Percentiles rank a stretch among this genome's conserved stretches.
Conservation (phyloP, 306 rosid genomes). For the Vigna radiata region DNA sequence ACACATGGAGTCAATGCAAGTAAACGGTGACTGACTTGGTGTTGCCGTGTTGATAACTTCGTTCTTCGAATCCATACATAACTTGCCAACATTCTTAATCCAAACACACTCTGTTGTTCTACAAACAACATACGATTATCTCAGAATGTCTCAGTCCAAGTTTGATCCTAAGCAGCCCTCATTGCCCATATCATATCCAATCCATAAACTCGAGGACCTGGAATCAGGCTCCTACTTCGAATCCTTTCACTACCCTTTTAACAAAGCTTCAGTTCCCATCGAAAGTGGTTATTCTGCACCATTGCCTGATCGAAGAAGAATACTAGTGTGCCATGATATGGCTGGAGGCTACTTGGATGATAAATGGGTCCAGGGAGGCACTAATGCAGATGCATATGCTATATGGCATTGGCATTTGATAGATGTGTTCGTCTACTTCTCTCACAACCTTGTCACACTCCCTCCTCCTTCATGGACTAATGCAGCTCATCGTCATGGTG, state of each 20-base stretch:
- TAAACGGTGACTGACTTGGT: slow-evolving; percentile 3
- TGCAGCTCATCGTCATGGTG: slow-evolving; percentile 17
- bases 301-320: neutral
- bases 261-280: neutral
- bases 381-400: slow-evolving; percentile 12
- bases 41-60: neutral
- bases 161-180: slow-evolving; percentile 10
- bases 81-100: neutral
- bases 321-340: slow-evolving; percentile 17
- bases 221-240: slow-evolving; percentile 4
- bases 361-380: slow-evolving; percentile 3
- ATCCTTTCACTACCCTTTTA: slow-evolving; percentile 17
- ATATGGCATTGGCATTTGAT: slow-evolving; percentile 20
- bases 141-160: slow-evolving; percentile 2
- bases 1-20: neutral
- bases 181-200: neutral
- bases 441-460: neutral
- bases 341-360: neutral
- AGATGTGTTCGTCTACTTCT: slow-evolving; percentile 7
- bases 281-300: neutral
- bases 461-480: slow-evolving; percentile 29
- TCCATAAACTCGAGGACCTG: neutral
- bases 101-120: neutral
- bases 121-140: neutral
- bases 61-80: neutral